Evolutionary conservation across 371 early-diverging fungal genomes (phyloP), one percentile per base, ranked within the genome.

Genomic region (Fennellomyces sp.): DNA sequence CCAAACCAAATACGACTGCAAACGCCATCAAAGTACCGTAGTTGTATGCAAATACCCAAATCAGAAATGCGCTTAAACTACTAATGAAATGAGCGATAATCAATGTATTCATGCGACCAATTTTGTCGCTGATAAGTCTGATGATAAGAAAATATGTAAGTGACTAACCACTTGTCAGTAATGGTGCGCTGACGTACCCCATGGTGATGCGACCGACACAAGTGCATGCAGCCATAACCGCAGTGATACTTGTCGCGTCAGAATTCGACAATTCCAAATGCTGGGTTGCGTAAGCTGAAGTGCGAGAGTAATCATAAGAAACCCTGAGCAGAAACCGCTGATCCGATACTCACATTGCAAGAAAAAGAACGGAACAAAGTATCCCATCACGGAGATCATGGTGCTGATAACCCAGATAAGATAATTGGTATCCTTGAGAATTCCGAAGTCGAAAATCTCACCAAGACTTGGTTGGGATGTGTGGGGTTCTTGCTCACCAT

Each of bases 21-120:
- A 75, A 81, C 0, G 65, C 73, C 58, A 69, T 64, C 23, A 81
- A 42, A 2, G 54, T 58, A 7, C 68, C 70, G 39, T 76, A 77
- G 15, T 1, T 59, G 29, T 55, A 62, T 2, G 81, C 65, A 63
- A 52, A 83, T 19, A 25, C 19, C 53, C 53, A 54, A n/a, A 58
- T 49, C 10, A 49, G 25, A 23, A 58, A 58, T 3, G 49, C n/a
- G 0, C 29, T 38, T 30, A 49, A 31, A 23, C 49, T 45, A 7
- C 35, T 19, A 2, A 58, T 27, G 25, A 58, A 23, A 15, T 47
- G 30, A 25, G 33, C 21, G 29, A 58, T 31, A 23, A 58, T 58
- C 25, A 47, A 36, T 19, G 56, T 45, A 39, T 62, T 62, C 28
- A 62, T 52, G 19, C 56, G 62, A 2, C 62, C 62, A 30, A 62